Evolutionary conservation across 192 early-diverging fungal genomes (phyloP), one percentile per base, ranked within the genome.

Genomic region (Coemansia reversa): DNA sequence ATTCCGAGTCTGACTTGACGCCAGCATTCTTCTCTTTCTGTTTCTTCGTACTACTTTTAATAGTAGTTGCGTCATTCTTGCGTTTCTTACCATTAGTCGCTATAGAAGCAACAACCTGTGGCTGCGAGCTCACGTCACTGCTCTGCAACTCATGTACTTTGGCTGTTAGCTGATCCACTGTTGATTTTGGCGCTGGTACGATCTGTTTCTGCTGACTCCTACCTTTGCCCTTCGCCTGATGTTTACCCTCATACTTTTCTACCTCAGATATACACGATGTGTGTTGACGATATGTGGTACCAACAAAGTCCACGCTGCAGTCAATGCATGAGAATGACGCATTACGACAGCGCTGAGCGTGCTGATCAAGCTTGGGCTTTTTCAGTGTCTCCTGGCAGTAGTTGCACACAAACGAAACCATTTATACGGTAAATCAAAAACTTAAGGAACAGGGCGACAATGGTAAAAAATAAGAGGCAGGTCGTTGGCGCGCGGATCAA

Each of bases 251-350:
- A 73, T 95, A 96, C 70, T 98, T 98, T 82, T 98, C 91, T 0
- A 88, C 91, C 66, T 98, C 96, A 12, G 86, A 87, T 19, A 98
- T 95, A 74, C 96, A 98, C 4, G 84, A 86, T 1, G 89, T 94
- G 75, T 98, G 96, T 23, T 83, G 67, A 33, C 88, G 82, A 79
- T 94, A 96, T 45, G 83, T 82, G 7, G 73, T 81, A 51, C 92
- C 91, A 23, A 84, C 72, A 78, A 98, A 98, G 48, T 92, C 93
- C 18, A 74, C 84, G 8, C 85, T 85, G 74, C 96, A 98, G 76
- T 98, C 96, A 62, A 97, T 88, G 75, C 94, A 97, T 19, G 90
- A 88, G 74, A 91, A 96, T 53, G 86, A 83, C n/a, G 94, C 91
- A 42, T 88, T 69, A 32, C 79, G 83, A 75, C 96, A 98, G n/a